Evolutionary conservation across 2,329 filamentous ascomycete genomes (phyloP).

Genomic region (Neopestalotiopsis sp.): DNA sequence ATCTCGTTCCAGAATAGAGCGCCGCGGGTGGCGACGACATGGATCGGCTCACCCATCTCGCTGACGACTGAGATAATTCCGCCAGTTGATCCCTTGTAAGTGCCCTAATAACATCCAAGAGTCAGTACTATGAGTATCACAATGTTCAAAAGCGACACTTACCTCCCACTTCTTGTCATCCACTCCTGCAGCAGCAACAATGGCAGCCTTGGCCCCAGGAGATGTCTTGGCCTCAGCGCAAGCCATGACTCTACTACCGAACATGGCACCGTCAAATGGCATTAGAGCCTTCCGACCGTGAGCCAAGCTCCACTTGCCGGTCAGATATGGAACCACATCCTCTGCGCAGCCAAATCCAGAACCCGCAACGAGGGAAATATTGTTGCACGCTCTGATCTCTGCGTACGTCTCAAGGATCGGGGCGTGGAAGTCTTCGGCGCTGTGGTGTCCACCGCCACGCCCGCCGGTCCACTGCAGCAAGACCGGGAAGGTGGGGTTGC

Average conservation of each 20-base stretch:
- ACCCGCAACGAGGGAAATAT: slow-evolving; percentile 52
- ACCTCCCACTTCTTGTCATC: slow-evolving; percentile 50
- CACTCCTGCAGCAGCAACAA: slow-evolving; percentile 47
- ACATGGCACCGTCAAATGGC: slow-evolving; percentile 52
- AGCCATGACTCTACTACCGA: slow-evolving; percentile 53
- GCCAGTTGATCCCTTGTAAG: slow-evolving; percentile 42
- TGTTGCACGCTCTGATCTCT: slow-evolving; percentile 48
- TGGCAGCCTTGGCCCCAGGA: slow-evolving; percentile 47
- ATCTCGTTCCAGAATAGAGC: slow-evolving; percentile 43
- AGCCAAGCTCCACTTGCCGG: slow-evolving; percentile 47
- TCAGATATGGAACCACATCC: slow-evolving; percentile 53
- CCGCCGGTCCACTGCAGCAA: slow-evolving; percentile 56
- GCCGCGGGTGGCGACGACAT: slow-evolving; percentile 44
- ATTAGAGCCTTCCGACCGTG: slow-evolving; percentile 47
- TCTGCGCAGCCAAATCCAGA: slow-evolving; percentile 53
- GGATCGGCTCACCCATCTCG: slow-evolving; percentile 46
- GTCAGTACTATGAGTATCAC: background rate
- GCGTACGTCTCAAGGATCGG: slow-evolving; percentile 52
- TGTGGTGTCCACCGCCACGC: slow-evolving; percentile 55
- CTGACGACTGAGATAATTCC: slow-evolving; percentile 36
- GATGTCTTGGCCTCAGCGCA: slow-evolving; percentile 51
- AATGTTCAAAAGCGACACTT: slow-evolving; percentile 23
- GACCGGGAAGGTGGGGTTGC: slow-evolving; percentile 49
- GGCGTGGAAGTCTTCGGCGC: slow-evolving; percentile 55
- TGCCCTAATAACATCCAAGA: background rate